Conservation (phyloP, 2,329 filamentous ascomycete genomes). For the Aspergillus hortae region DNA sequence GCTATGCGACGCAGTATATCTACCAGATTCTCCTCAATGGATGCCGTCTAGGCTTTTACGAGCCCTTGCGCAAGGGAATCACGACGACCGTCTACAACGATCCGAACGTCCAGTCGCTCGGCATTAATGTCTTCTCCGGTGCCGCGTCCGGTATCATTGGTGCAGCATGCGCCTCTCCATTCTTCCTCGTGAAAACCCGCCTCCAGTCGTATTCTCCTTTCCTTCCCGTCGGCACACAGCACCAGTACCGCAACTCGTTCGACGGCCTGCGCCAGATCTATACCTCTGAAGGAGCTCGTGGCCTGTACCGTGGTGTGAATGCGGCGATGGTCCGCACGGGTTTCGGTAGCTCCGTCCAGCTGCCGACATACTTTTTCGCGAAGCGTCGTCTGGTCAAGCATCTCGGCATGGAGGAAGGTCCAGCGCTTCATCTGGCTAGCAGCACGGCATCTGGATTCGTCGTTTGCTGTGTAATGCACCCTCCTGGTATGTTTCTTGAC, state of each 20-base stretch:
- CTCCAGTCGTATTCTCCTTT: slow-evolving; percentile 92
- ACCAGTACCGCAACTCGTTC: slow-evolving; percentile 79
- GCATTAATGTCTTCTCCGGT: slow-evolving; percentile 90
- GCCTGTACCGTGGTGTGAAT: slow-evolving; percentile 84
- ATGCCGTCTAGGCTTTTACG: slow-evolving; percentile 95
- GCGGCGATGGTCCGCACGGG: slow-evolving; percentile 96
- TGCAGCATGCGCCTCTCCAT: slow-evolving; percentile 87
- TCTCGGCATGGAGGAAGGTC: slow-evolving; percentile 84
- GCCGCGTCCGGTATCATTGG: slow-evolving; percentile 86
- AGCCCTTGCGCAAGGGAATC: slow-evolving; percentile 75
- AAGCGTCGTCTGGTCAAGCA: slow-evolving; percentile 82
- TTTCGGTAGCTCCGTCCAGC: slow-evolving; percentile 90
- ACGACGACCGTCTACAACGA: slow-evolving; percentile 70
- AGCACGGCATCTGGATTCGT: slow-evolving; percentile 91
- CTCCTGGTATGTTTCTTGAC: slow-evolving; percentile 63
- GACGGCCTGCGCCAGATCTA: slow-evolving; percentile 84
- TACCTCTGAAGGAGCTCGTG: slow-evolving; percentile 68
- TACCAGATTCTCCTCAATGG: slow-evolving; percentile 97
- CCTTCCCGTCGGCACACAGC: slow-evolving; percentile 93
- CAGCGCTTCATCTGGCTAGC: slow-evolving; percentile 80
- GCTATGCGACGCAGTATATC: slow-evolving; percentile 61
- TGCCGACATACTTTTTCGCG: slow-evolving; percentile 97
- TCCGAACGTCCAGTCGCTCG: slow-evolving; percentile 72
- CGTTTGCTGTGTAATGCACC: slow-evolving; percentile 97
- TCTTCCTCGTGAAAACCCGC: slow-evolving; percentile 96